Evolutionary conservation across 2,329 filamentous ascomycete species (phyloP), one percentile per base, ranked within the genome.

Genomic region (Pseudogymnoascus destructans): DNA sequence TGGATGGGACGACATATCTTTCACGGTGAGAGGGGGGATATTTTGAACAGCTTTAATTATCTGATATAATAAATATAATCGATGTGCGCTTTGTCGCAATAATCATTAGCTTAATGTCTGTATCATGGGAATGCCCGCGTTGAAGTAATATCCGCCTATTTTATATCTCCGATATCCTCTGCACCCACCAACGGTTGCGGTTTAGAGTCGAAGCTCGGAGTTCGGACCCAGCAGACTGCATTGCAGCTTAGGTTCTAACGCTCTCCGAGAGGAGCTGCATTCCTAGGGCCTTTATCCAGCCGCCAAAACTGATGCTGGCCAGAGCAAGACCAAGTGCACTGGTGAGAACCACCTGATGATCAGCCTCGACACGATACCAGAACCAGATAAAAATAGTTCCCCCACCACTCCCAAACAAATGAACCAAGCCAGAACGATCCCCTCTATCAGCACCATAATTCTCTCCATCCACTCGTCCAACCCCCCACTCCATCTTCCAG

Each of bases 11-110:
- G n/a, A 52, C 46, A 13, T 52, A 52, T 52, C 23, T 52, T 30
- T 17, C 25, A 30, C 23, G 32, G 25, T 52, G 42, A 52, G n/a
- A 52, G 3, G 25, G 42, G 19, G 15, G 15, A 52, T 52, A 10
- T 19, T 52, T 52, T 52, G 10, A 32, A 52, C 25, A 52, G 25
- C 46, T 30, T 30, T 52, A 52, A 52, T 19, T 52, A 30, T 52
- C 15, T 52, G 25, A 52, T 52, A 52, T 30, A 52, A 52, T 52
- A 52, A 19, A 30, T 52, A 52, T 11, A 52, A 52, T 52, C 46
- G 23, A 2, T 19, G n/a, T 52, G 46, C n/a, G n/a, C 46, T 52
- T 19, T 30, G 15, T 1, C 15, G 25, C 25, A 52, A 13, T 32
- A 52, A 30, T 19, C n/a, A 30, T 8, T 52, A 19, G 5, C 15